Conservation (phyloP, 805 yeast genomes). For the Candida sphagnicola region DNA sequence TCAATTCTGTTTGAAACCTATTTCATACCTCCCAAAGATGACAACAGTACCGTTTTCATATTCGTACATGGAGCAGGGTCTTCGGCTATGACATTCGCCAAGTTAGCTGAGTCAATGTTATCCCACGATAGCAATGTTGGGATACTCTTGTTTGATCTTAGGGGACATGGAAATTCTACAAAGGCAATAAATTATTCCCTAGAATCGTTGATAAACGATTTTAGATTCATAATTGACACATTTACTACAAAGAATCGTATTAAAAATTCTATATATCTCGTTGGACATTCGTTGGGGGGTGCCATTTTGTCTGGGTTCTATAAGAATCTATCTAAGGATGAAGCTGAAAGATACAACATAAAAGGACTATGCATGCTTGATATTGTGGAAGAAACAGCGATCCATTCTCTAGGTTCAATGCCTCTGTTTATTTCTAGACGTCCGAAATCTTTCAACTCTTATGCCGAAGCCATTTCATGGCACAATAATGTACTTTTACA, state of each 20-base stretch:
- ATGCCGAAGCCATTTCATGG: conserved; percentile 74
- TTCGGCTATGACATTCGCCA: conserved; percentile 71
- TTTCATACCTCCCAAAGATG: conserved; percentile 46
- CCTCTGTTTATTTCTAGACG: conserved; percentile 57
- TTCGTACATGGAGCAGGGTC: conserved; percentile 97
- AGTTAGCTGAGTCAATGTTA: conserved; percentile 30
- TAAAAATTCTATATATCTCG: conserved; percentile 43
- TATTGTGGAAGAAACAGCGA: conserved; percentile 92
- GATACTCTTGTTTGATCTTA: conserved; percentile 65
- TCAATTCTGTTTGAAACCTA: conserved; percentile 40
- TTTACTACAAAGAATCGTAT: conserved; percentile 23
- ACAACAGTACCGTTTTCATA: conserved; percentile 54
- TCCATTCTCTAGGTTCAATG: conserved; percentile 65
- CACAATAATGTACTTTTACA: conserved; percentile 56
- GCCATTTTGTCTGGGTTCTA: conserved; percentile 55
- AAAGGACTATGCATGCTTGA: conserved; percentile 79
- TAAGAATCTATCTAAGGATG: conserved; percentile 32
- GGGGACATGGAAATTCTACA: conserved; percentile 72
- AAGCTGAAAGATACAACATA: conserved; percentile 24
- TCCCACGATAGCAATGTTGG: conserved; percentile 41
- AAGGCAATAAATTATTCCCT: conserved; percentile 35
- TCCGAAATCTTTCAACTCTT: conserved; percentile 54
- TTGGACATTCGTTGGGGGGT: conserved; percentile 95
- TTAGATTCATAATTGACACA: conserved; percentile 40
- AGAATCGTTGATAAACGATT: conserved; percentile 55